Conservation (phyloP, 169 alveolate genomes). For the Blepharisma undulans region DNA sequence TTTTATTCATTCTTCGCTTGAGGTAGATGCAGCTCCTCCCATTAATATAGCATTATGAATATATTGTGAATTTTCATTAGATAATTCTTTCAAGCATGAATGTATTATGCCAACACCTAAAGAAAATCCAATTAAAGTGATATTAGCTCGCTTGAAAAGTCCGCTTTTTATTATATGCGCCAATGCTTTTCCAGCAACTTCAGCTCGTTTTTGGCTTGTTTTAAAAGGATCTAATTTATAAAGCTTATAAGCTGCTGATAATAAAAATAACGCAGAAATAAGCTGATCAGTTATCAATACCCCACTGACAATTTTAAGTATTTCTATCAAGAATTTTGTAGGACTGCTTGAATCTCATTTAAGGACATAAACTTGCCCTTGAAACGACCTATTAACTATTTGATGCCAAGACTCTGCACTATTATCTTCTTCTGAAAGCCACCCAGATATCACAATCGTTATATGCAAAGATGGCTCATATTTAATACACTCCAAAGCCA, state of each 20-base stretch:
- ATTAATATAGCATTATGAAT: not conserved
- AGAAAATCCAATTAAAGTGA: constrained; percentile 30
- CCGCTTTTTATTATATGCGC: not conserved
- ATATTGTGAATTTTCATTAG: not conserved
- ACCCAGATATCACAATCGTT: constrained; percentile 24
- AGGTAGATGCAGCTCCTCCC: constrained; percentile 26
- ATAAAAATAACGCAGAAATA: not conserved
- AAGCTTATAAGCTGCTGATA: not conserved
- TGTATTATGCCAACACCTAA: not conserved
- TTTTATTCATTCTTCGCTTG: not conserved
- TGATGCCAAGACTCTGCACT: not conserved
- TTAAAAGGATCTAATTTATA: constrained; percentile 5
- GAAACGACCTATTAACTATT: not conserved
- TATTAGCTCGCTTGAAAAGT: not conserved
- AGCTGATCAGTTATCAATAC: not conserved
- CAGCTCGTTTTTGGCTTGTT: not conserved
- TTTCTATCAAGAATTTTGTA: not conserved
- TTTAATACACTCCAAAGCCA: not conserved
- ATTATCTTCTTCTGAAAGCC: constrained; percentile 16
- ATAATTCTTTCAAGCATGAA: constrained; percentile 9
- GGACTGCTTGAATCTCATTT: constrained; percentile 26
- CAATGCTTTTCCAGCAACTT: constrained; percentile 22
- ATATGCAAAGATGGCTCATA: not conserved
- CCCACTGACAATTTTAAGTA: not conserved
- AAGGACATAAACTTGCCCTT: not conserved